Evolutionary conservation across 2,329 filamentous ascomycete species (phyloP), one percentile per base, ranked within the genome.

Genomic region (Sporothrix humicola): DNA sequence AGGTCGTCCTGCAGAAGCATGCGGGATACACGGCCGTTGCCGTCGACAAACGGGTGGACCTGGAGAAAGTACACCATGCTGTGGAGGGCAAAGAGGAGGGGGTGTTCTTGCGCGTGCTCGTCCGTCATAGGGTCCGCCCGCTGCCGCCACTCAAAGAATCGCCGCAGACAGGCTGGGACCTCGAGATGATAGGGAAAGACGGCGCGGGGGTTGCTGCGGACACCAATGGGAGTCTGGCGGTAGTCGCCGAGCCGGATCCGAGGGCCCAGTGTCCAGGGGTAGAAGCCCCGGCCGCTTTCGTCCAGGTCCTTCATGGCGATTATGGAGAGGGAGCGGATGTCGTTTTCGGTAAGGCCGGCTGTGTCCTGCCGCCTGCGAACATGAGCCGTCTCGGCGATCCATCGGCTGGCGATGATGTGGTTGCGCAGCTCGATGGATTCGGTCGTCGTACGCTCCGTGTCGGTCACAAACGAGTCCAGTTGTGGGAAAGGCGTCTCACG

Each of bases 11-110:
- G 61, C 61, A 48, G 20, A 10, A 65, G 46, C 42, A 46, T 2
- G 9, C 61, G 42, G 0, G 61, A 65, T 3, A 65, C 61, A 0
- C 61, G 61, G 12, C 61, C 61, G 44, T 65, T 65, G 42, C 42
- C 61, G 42, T 65, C 61, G 10, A 65, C 10, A 37, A 48, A 65
- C 17, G 42, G 42, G 23, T 65, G 61, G 20, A 65, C 48, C 12
- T 65, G 61, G 12, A 65, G 20, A 17, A 65, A 48, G 20, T 65
- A 65, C 7, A 65, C 61, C 61, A 65, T 65, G 37, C n/a, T 20
- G 42, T 65, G 42, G 42, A 42, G 48, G 8, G 61, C 61, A 3
- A 65, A 13, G 7, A 65, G 4, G 1, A 65, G 44, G 4, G 61
- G 42, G 37, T 65, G 61, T 10, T 26, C 23, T 5, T 48, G 12